Percentiles rank a stretch among this genome's conserved stretches.
phyloP scores from a whole-genome alignment of 768 basidiomycete species.

The Plicaturopsis crispa region DNA sequence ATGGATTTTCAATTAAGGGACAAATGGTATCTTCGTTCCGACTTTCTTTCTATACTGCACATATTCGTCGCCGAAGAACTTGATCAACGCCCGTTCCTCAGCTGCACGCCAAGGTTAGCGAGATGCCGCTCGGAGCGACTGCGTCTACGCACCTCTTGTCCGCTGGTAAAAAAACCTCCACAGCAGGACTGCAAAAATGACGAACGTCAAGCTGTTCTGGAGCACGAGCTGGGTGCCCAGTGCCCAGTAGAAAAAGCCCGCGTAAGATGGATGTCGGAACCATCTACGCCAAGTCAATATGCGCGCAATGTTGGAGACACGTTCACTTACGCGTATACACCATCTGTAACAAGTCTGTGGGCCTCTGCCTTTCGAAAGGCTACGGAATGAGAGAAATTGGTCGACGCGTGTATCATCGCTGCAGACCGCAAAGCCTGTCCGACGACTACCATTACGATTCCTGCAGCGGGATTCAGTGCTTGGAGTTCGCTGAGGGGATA shows the following conservation, averaged over 20 bases:
- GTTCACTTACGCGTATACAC: constrained; percentile 73
- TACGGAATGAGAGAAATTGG: constrained; percentile 89
- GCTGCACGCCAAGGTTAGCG: constrained; percentile 30
- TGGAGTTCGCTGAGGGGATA: neutral
- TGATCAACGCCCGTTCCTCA: constrained; percentile 73
- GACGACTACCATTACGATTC: constrained; percentile 50
- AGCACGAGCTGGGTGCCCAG: constrained; percentile 88
- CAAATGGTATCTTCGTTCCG: constrained; percentile 84
- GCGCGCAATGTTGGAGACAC: neutral
- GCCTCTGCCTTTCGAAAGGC: constrained; percentile 63
- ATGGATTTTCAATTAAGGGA: constrained; percentile 36
- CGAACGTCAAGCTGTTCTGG: constrained; percentile 74
- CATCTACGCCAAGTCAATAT: constrained; percentile 36
- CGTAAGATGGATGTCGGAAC: constrained; percentile 93
- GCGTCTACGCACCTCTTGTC: constrained; percentile 54
- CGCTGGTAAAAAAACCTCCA: constrained; percentile 85
- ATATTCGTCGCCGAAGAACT: constrained; percentile 90
- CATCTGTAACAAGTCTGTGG: constrained; percentile 81
- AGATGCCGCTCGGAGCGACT: constrained; percentile 2
- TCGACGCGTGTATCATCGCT: constrained; percentile 96
- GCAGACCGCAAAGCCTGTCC: constrained; percentile 78
- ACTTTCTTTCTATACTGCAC: constrained; percentile 66
- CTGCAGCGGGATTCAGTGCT: constrained; percentile 31
- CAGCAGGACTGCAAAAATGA: constrained; percentile 58
- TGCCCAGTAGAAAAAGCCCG: constrained; percentile 98